A percentile compares a stretch with the other conserved stretches of the same genome.
Conservation (phyloP, 2,329 filamentous ascomycete species). For the Claviceps paspali region DNA sequence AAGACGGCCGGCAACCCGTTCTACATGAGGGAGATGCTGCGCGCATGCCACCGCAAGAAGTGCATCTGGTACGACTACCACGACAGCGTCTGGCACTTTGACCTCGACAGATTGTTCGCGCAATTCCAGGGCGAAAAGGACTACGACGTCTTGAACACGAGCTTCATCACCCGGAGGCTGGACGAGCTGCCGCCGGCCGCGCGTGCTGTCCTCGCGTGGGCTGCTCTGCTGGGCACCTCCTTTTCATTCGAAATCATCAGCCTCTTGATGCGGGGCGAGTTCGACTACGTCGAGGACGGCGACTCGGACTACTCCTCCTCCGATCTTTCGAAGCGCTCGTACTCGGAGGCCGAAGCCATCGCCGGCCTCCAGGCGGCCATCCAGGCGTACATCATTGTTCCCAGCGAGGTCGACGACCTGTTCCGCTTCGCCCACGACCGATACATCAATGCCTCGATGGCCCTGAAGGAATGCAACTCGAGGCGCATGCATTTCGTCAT, state of each 20-base stretch:
- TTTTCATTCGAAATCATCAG: constrained; percentile 77
- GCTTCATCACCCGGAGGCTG: constrained; percentile 66
- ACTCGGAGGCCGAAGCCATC: constrained; percentile 53
- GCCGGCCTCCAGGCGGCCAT: constrained; percentile 71
- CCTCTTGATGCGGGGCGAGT: constrained; percentile 61
- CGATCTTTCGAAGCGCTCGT: constrained; percentile 15
- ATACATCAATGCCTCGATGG: constrained; percentile 60
- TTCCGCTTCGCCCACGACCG: constrained; percentile 85
- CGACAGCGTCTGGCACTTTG: constrained; percentile 67
- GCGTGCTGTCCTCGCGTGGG: constrained; percentile 75
- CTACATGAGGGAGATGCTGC: constrained; percentile 81
- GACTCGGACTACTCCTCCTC: constrained; percentile 15
- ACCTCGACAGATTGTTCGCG: constrained; percentile 72
- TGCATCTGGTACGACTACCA: constrained; percentile 88
- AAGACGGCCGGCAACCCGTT: constrained; percentile 83
- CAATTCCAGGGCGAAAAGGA: constrained; percentile 69
- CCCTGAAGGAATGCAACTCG: constrained; percentile 52
- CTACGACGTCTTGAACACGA: constrained; percentile 64
- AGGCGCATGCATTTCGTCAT: constrained; percentile 85
- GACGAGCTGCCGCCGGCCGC: constrained; percentile 59
- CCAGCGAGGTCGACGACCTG: constrained; percentile 69
- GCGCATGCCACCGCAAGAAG: constrained; percentile 69
- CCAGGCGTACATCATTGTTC: constrained; percentile 64
- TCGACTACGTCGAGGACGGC: constrained; percentile 41
- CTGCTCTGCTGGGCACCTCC: constrained; percentile 61